Base-by-base conservation (phyloP, 73 alveolate genomes). In the Blepharisma japonicum region DNA sequence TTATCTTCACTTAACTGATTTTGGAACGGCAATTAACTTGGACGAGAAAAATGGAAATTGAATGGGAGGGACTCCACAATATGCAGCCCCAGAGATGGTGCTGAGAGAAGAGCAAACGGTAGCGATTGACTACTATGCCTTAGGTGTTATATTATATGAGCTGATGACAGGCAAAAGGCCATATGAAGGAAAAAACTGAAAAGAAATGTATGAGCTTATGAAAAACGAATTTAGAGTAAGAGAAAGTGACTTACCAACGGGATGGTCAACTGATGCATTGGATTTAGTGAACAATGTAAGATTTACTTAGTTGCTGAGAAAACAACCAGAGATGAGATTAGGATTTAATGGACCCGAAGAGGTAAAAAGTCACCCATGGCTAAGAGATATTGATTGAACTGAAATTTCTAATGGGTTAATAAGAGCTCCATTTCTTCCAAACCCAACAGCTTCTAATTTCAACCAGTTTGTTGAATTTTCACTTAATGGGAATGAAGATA, bases 241-340 rank as follows among this genome's bases (percentile, higher is more conserved):
- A 71, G 72, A 83, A 72, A 71, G 71, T 21, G 85, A 91, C 68
- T 71, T 95, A 7, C 99, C 99, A 0, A 90, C 83, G 56, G 99
- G 99, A 81, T 95, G 99, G 99, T 78, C 96, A 6, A 70, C 85
- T 55, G 99, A 95, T 86, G 93, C 96, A 53, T 97, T 97, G 51
- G 99, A 95, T 82, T 95, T 95, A 77, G 92, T 95, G 7, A 94
- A 94, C 82, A 95, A 86, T 70, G 85, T 82, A 32, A 32, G 42
- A 32, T 1, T 32, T 32, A 32, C 42, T 32, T 32, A 32, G 42
- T 32, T 32, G 3, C 42, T 32, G 42, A 32, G 42, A 32, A 32
- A 32, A 32, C 42, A 81, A 20, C 95, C 95, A 1, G 71, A 71
- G 55, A 55, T 87, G 71, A 82, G 99, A 66, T 85, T 96, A 25